Base-by-base conservation (phyloP, 768 basidiomycete species). In the Pulveroboletus sp. region DNA sequence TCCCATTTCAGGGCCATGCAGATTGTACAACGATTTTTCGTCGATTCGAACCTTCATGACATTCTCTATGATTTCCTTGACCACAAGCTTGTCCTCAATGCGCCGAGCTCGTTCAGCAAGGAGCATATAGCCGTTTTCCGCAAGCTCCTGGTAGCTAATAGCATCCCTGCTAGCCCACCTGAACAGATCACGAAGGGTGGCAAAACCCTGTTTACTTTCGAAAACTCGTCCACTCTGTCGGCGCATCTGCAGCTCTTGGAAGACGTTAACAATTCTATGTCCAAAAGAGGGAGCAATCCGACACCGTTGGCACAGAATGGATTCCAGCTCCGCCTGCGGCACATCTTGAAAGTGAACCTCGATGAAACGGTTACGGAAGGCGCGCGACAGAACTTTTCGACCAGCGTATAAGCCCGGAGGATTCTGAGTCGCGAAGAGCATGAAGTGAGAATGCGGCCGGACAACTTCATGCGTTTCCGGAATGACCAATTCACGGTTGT, bases 281-380 rank as follows among this genome's bases (percentile, higher is more conserved):
- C 90, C 92, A 59, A 95, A 93, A 0, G 94, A 94, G 0, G 93
- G 95, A 0, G 96, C 90, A 47, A 98, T 97, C 43, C 77, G 82
- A 68, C 93, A 95, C 42, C 93, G 77, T 62, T 94, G 86, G 59
- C 86, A 90, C n/a, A 99, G 75, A 56, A 99, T 98, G 3, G 83
- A 87, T 69, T 97, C 92, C 39, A 98, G 73, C 65, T 99, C 96
- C 6, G 76, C 76, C 67, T 97, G 91, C 0, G 96, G 96, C 0
- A 98, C 94, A 58, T 99, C 95, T 46, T 91, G 87, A 62, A 97
- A 98, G 64, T 97, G 93, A 18, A 98, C 90, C 67, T 99, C 96
- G 15, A 99, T 79, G 69, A 98, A 98, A 6, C 96, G 89, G 69
- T 93, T 96, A 28, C 96, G 82, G 73, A 99, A 97, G 0, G 96